Evolutionary conservation across 192 early-diverging fungal species (phyloP).

Genomic region (Coemansia sp.): DNA sequence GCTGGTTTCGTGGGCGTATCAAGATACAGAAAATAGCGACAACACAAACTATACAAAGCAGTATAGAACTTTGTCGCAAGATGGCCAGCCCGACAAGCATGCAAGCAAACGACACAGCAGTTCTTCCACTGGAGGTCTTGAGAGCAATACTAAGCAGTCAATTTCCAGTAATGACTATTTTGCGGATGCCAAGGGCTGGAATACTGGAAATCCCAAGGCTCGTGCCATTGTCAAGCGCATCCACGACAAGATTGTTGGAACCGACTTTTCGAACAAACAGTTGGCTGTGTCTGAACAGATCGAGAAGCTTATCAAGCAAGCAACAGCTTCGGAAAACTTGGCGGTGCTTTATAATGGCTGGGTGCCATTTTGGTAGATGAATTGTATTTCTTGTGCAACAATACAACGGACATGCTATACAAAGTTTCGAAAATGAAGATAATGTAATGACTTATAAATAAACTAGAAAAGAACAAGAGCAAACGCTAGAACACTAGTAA

Average conservation of each 20-base stretch:
- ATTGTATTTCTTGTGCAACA: no score
- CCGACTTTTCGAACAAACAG: conserved; percentile 82
- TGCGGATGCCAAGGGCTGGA: conserved; percentile 33
- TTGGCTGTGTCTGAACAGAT: conserved; percentile 88
- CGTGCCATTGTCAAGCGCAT: conserved; percentile 86
- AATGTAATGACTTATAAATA: background rate
- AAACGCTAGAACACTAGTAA: background rate
- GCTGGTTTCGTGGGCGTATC: conserved; percentile 35
- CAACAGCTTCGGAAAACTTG: conserved; percentile 88
- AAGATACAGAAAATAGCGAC: background rate
- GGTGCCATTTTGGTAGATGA: conserved; percentile 39
- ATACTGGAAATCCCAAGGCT: conserved; percentile 73
- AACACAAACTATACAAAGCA: background rate
- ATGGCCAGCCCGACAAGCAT: background rate
- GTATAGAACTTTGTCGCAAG: background rate
- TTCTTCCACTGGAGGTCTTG: background rate
- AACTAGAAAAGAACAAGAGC: background rate
- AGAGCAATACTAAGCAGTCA: background rate
- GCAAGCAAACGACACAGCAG: background rate
- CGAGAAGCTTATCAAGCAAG: conserved; percentile 87
- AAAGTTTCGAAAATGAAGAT: background rate
- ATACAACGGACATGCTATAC: no score
- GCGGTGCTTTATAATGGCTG: conserved; percentile 38
- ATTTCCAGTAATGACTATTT: conserved; percentile 8
- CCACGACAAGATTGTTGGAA: conserved; percentile 93